Evolutionary conservation across 2,329 filamentous ascomycete species (phyloP).

Genomic region (Cladosporium austrohemisphaericum): DNA sequence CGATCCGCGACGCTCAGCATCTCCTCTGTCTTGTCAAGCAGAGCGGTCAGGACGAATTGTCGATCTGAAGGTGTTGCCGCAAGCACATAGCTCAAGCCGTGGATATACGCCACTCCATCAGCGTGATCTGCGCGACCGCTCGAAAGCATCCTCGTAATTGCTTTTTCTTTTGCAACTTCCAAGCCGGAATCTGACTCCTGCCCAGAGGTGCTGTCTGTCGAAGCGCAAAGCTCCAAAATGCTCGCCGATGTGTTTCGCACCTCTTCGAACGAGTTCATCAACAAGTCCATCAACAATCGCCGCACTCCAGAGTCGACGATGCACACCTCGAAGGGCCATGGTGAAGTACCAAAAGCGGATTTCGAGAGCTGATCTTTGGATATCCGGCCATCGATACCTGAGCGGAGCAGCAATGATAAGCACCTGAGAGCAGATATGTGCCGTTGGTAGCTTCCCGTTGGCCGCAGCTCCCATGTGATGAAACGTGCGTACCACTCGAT

Average conservation of each 20-base stretch:
- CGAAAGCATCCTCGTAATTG: constrained; percentile 56
- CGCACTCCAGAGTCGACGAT: constrained; percentile 46
- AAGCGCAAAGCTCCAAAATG: constrained; percentile 25
- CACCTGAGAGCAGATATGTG: constrained; percentile 78
- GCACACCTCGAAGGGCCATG: constrained; percentile 49
- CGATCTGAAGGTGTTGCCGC: constrained; percentile 16
- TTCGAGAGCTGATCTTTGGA: constrained; percentile 40
- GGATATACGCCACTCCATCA: constrained; percentile 79
- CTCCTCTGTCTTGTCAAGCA: constrained; percentile 53
- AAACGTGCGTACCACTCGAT: constrained; percentile 72
- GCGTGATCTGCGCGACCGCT: constrained; percentile 88
- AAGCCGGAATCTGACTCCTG: neutral
- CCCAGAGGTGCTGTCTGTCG: neutral
- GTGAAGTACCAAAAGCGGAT: constrained; percentile 45
- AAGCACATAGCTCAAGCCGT: constrained; percentile 61
- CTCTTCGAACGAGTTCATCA: constrained; percentile 91
- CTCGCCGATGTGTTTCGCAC: constrained; percentile 59
- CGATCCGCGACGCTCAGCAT: constrained; percentile 61
- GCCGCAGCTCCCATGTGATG: constrained; percentile 67
- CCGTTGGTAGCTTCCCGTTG: constrained; percentile 83
- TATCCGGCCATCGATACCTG: constrained; percentile 59
- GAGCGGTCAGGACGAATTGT: constrained; percentile 22
- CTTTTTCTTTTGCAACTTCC: constrained; percentile 23
- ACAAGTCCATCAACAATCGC: constrained; percentile 68
- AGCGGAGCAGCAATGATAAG: constrained; percentile 62